Base-by-base conservation (phyloP, 495 filamentous ascomycete species). In the Tetracladium marchalianum region DNA sequence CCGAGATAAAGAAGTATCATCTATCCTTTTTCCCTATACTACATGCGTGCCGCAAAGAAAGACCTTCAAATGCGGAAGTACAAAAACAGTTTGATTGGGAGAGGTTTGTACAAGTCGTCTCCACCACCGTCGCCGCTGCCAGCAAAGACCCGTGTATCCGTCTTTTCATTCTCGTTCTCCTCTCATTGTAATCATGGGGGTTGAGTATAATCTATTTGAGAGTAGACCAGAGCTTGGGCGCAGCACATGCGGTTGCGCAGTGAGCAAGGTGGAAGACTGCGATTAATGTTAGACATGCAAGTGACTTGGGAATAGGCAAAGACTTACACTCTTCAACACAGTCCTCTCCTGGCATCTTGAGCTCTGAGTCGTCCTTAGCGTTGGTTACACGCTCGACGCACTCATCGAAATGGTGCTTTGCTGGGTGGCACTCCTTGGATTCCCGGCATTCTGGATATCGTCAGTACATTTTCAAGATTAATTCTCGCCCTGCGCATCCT, bases 261-360 rank as follows among this genome's bases (percentile, higher is more conserved):
- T 97, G 92, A 54, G 83, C 77, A 57, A 97, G 82, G 69, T 98
- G 92, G 82, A 98, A 98, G 78, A 95, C 92, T 98, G 47, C 12
- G 11, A 11, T 1, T 15, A 9, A 19, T 4, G 24, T 59, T 37
- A 56, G 48, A 27, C 22, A 3, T 27, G 22, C 22, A 27, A 37
- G 31, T 40, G 44, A 10, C 39, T 54, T 31, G 18, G 32, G 37
- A 34, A 11, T 31, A 35, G 13, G n/a, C 27, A 35, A 35, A 17
- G 17, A 79, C 90, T 72, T 82, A 96, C 92, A 98, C 76, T 98
- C 92, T 75, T 98, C 92, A 52, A 98, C 86, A 58, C 92, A 98
- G 72, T 98, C 90, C 76, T 98, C 92, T 59, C 82, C 76, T 11
- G 54, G 54, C 35, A 50, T 39, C 66, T 75, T 72, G 61, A 74